Percentiles rank a stretch among this genome's conserved stretches.
phyloP scores from a whole-genome alignment of 106 monocot species.

The Triglochin maritima region DNA sequence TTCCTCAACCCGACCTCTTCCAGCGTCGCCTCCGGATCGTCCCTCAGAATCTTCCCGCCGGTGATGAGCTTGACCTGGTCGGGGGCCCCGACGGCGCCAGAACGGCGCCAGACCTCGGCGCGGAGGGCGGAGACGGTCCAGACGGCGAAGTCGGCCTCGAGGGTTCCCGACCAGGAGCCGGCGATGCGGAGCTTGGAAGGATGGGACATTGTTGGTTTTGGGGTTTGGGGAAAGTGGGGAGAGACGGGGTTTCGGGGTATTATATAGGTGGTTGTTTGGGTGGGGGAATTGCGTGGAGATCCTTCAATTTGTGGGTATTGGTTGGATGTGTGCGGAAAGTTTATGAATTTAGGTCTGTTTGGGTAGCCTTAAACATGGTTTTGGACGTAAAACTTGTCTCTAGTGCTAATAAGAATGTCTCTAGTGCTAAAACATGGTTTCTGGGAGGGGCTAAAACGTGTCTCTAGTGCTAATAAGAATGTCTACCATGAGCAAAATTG shows the following conservation, averaged over 20 bases:
- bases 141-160: constrained; percentile 45
- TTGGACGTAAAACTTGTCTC: too few species aligned
- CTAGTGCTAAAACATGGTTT: too few species aligned
- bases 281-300: too few species aligned
- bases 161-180: constrained; percentile 56
- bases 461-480: too few species aligned
- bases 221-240: not conserved
- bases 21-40: constrained; percentile 19
- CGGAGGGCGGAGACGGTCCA: constrained; percentile 75
- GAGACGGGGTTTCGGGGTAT: not conserved
- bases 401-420: too few species aligned
- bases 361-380: too few species aligned
- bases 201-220: too few species aligned
- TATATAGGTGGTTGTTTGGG: not conserved
- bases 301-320: too few species aligned
- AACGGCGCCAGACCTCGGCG: constrained; percentile 36
- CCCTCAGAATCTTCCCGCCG: constrained; percentile 56
- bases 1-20: constrained; percentile 42
- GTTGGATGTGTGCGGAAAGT: too few species aligned
- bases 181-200: constrained; percentile 40
- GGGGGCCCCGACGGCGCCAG: constrained; percentile 18
- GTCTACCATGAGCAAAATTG: too few species aligned
- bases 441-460: too few species aligned
- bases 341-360: too few species aligned
- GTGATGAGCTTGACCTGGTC: constrained; percentile 67